Conservation (phyloP, 306 rosid genomes). For the Quercus aquifolioides region DNA sequence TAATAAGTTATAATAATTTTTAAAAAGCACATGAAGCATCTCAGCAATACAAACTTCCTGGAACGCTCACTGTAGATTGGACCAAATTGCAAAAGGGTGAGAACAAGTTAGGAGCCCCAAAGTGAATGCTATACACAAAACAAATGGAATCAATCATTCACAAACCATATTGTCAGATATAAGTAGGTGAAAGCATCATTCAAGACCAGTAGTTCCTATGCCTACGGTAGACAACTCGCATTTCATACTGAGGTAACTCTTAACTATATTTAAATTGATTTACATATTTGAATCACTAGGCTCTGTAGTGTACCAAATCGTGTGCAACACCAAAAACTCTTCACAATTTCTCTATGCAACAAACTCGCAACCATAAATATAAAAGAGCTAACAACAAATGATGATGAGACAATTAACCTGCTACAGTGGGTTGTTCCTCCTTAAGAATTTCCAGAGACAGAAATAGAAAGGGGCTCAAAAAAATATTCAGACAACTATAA, state of each 20-base stretch:
- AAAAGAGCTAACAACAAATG: not conserved
- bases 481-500: constrained; percentile 2
- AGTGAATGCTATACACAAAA: no score
- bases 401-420: not conserved
- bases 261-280: constrained; percentile 19
- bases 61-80: no score
- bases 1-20: no score
- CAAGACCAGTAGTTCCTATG: not conserved
- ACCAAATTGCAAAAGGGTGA: no score
- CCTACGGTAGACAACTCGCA: not conserved
- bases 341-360: constrained; percentile 20
- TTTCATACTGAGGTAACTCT: constrained; percentile 1
- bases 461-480: not conserved
- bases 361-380: not conserved
- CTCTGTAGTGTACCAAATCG: constrained; percentile 24
- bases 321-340: constrained; percentile 25
- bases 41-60: no score
- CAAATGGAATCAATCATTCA: no score
- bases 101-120: no score
- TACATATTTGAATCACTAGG: constrained; percentile 27
- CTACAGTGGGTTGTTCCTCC: not conserved
- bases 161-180: no score
- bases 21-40: no score
- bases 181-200: no score
- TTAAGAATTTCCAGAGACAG: not conserved